Evolutionary conservation across 257 asterid genomes (phyloP).

Genomic region (Scutellaria galericulata): DNA sequence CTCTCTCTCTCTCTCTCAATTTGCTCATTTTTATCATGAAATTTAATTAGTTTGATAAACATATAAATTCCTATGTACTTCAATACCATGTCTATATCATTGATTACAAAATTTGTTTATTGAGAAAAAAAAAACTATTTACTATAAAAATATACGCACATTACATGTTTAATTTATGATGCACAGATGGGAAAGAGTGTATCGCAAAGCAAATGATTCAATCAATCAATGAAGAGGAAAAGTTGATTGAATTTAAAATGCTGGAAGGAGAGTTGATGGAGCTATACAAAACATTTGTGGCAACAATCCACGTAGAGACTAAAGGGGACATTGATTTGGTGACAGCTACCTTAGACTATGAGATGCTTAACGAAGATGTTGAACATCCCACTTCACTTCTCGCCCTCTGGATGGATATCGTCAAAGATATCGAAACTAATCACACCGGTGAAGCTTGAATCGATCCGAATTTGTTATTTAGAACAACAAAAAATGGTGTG

Average conservation of each 20-base stretch:
- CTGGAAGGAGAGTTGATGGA: neutral
- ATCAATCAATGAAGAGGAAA: neutral
- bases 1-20: too few species aligned
- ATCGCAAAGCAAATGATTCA: neutral
- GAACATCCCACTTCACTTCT: neutral
- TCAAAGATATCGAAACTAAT: constrained; percentile 1
- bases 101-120: too few species aligned
- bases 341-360: neutral
- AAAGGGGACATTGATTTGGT: neutral
- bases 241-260: neutral
- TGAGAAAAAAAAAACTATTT: too few species aligned
- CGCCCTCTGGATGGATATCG: neutral
- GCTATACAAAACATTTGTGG: neutral
- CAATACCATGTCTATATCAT: neutral
- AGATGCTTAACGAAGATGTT: constrained; percentile 9
- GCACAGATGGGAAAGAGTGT: neutral
- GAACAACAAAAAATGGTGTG: too few species aligned
- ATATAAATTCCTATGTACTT: too few species aligned
- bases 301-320: neutral
- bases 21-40: too few species aligned
- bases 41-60: too few species aligned
- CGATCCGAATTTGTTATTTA: too few species aligned
- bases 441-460: too few species aligned
- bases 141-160: too few species aligned
- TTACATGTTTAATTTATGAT: neutral